Percentiles rank a stretch among this genome's conserved stretches.
Conservation (phyloP, 2,329 filamentous ascomycete genomes). For the Aspergillus udagawae region DNA sequence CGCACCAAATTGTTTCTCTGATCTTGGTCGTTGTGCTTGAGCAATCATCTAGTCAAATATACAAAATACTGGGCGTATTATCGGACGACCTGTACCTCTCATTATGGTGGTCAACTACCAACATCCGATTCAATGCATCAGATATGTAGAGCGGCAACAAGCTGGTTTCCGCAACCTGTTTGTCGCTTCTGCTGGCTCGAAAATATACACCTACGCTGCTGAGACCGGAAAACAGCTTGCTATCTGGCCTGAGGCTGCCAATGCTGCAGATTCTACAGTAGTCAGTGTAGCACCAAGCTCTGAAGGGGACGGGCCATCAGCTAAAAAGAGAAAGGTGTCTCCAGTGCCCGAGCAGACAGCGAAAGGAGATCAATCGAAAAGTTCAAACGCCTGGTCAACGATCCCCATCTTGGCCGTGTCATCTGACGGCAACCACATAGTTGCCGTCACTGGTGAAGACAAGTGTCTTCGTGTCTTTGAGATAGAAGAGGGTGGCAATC, state of each 20-base stretch:
- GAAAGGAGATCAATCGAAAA: constrained; percentile 13
- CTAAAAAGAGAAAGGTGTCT: constrained; percentile 43
- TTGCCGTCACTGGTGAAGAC: constrained; percentile 84
- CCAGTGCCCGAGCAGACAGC: constrained; percentile 18
- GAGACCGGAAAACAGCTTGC: constrained; percentile 56
- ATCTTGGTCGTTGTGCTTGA: neutral
- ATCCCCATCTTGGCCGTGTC: constrained; percentile 67
- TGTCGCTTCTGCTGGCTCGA: constrained; percentile 69
- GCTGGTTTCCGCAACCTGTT: constrained; percentile 47
- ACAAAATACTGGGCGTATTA: neutral
- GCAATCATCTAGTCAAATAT: neutral
- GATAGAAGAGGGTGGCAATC: constrained; percentile 56
- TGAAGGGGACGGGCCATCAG: constrained; percentile 35
- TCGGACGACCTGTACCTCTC: constrained; percentile 1
- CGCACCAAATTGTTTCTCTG: neutral
- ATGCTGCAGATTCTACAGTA: constrained; percentile 18
- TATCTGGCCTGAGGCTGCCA: constrained; percentile 51
- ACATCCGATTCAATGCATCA: constrained; percentile 63
- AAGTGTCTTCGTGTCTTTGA: constrained; percentile 83
- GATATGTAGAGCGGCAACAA: constrained; percentile 29
- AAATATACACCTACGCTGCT: constrained; percentile 64
- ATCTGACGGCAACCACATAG: constrained; percentile 60
- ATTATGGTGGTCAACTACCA: constrained; percentile 32
- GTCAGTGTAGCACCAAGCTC: constrained; percentile 20
- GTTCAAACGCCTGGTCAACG: constrained; percentile 46